Evolutionary conservation across 495 filamentous ascomycete genomes (phyloP).

Genomic region (Aspergillus affinis): DNA sequence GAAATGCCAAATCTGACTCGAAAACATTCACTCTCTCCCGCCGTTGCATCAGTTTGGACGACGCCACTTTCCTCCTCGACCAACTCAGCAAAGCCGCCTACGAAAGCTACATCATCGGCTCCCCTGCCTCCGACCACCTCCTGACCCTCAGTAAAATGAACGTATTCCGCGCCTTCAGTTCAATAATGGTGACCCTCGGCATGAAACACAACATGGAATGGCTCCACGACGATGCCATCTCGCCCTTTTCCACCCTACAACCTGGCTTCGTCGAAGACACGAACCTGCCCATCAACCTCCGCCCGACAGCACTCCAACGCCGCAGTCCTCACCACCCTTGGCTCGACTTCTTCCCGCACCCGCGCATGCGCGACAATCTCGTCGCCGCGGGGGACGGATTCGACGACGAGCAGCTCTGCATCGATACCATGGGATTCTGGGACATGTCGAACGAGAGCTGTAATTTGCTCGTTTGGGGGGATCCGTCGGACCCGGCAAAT

Average conservation of each 20-base stretch:
- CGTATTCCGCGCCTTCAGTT: constrained; percentile 39
- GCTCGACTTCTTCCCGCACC: constrained; percentile 54
- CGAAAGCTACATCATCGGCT: constrained; percentile 31
- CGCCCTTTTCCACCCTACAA: constrained; percentile 25
- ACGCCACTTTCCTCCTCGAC: constrained; percentile 15
- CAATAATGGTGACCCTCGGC: constrained; percentile 24
- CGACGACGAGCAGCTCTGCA: constrained; percentile 47
- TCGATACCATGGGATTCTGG: constrained; percentile 49
- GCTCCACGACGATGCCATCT: constrained; percentile 37
- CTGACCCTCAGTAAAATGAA: constrained; percentile 43
- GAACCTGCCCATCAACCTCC: constrained; percentile 39
- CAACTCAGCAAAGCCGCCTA: constrained; percentile 30
- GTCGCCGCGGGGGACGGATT: constrained; percentile 39
- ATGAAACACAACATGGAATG: constrained; percentile 19
- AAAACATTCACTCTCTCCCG: neutral
- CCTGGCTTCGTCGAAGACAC: constrained; percentile 13
- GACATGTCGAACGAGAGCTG: constrained; percentile 30
- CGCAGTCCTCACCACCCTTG: constrained; percentile 48
- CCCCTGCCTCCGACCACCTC: constrained; percentile 39
- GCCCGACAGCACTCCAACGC: constrained; percentile 47
- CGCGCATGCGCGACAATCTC: constrained; percentile 50
- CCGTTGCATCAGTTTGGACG: neutral
- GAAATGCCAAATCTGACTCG: neutral
- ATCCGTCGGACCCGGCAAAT: constrained; percentile 44
- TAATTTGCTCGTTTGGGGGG: constrained; percentile 52